Base-by-base conservation (phyloP, 2,329 filamentous ascomycete genomes). In the Cryphonectria nitschkei region DNA sequence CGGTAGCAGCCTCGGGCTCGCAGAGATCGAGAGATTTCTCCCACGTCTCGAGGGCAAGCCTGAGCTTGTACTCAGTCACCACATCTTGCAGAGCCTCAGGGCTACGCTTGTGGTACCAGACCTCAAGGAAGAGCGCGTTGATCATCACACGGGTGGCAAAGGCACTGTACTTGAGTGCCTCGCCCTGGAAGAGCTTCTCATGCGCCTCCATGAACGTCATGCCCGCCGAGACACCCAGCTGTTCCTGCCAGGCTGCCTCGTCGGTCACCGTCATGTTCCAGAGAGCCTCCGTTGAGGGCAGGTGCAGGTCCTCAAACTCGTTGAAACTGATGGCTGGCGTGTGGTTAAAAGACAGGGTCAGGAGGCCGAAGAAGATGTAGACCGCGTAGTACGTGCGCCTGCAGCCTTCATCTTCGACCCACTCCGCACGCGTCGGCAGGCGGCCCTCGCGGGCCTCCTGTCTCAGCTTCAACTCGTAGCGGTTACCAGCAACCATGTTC, bases 91-190 rank as follows among this genome's bases (percentile, higher is more conserved):
- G 86, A 66, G 95, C 95, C 80, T 98, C 95, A n/a, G 95, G 95
- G 80, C 94, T 98, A 78, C 96, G 93, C 88, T 98, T 98, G 84
- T 98, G 94, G 79, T 97, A 97, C 96, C 96, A 99, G 2, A 98
- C 95, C 81, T 98, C 96, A 65, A 99, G 87, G 86, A 98, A 99
- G 74, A 99, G 86, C 14, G 96, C 95, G 78, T 98, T 99, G 87
- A 98, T 98, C 93, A 99, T 97, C 74, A 98, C 94, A 73, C 96
- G 93, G 14, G 96, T 97, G 6, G 95, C 95, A 80, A 98, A 99
- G 1, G 95, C 95, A 79, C 95, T 98, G 85, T 98, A 99, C 76
- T 92, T 92, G 67, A 95, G 89, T 70, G 89, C 89, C 79, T 98
- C 94, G 74, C 95, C 96, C 80, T 97, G 94, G 86, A 98, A 98